Evolutionary conservation across 164 flowering plant species (phyloP), one percentile per base, ranked within the genome.

Genomic region (Nymphaea thermarum): DNA sequence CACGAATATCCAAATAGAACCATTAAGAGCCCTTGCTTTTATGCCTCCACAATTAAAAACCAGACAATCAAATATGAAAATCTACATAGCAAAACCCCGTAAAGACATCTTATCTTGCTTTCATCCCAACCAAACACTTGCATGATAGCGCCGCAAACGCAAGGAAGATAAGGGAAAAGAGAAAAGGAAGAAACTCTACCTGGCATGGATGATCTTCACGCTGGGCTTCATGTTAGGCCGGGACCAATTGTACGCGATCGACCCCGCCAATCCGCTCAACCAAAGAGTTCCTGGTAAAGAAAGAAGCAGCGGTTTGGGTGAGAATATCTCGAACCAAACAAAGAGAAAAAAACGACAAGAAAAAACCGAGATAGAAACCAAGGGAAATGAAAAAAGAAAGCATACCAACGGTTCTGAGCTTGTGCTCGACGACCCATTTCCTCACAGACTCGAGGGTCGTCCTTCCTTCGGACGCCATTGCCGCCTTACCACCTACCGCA

Each of bases 221-320:
- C 98, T 91, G 77, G 96, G 80, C 71, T 91, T 91, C 98, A 89
- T 89, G 75, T 65, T 77, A 64, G 98, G 98, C n/a, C 68, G 86
- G 62, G 93, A 85, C 98, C 96, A 91, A 68, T 91, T 89, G 80
- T 89, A 91, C 4, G 94, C 96, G 43, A 87, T 80, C 5, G 96
- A 91, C 64, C 98, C 98, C 65, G 88, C 72, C 10, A 91, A 67
- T 7, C 96, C 92, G 65, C 89, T 85, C 12, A 87, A 83, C 98
- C 98, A 91, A 7, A 91, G 72, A 69, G 81, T 77, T 43, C 90
- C 97, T 87, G 60, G 51, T 64, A 36, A 4, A 43, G 44, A 18
- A 17, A 66, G 45, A 2, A n/a, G 42, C 12, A 53, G 36, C n/a
- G 42, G n/a, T 17, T 7, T 18, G 12, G 14, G 57, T 15, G 57